phyloP scores from a whole-genome alignment of 768 basidiomycete species.

The Tricholoma sp. region DNA sequence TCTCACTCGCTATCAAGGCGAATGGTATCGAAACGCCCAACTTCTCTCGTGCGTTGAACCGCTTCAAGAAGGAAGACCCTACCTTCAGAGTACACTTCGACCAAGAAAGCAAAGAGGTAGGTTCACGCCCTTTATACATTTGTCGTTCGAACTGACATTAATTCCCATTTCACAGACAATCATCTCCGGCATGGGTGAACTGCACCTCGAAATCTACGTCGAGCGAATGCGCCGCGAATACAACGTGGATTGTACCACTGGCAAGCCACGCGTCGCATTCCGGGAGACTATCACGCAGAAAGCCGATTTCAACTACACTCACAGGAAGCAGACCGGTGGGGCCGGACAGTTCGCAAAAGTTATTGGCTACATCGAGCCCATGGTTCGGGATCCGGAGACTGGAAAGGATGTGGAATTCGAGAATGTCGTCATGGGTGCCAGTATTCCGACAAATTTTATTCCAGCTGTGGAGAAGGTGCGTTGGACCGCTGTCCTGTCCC shows the following conservation, averaged over 20 bases:
- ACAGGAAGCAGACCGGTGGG: constrained; percentile 98
- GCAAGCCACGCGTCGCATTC: constrained; percentile 95
- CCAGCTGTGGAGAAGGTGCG: constrained; percentile 90
- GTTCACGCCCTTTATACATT: neutral
- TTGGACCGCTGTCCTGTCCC: neutral
- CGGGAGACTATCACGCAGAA: constrained; percentile 87
- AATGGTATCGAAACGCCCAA: constrained; percentile 91
- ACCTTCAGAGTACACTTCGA: constrained; percentile 98
- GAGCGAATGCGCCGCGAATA: constrained; percentile 99
- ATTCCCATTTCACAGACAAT: constrained; percentile 62
- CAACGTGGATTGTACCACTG: constrained; percentile 86
- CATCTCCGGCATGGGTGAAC: constrained; percentile 99
- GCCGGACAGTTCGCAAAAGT: constrained; percentile 96
- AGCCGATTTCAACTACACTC: constrained; percentile 83
- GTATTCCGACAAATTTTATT: constrained; percentile 86
- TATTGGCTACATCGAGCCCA: constrained; percentile 86
- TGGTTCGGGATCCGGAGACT: constrained; percentile 65
- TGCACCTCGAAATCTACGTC: constrained; percentile 98
- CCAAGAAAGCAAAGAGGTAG: constrained; percentile 86
- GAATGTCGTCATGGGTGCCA: constrained; percentile 86
- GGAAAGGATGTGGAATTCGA: constrained; percentile 85
- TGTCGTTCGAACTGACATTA: neutral
- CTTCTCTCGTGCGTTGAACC: constrained; percentile 93
- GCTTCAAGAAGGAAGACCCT: constrained; percentile 98
- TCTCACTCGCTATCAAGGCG: constrained; percentile 91